These are phyloP conservation scores for Geotrichum australiense DNA, from an alignment of 1,139 yeast species.

Conservation along the genomic window DNA sequence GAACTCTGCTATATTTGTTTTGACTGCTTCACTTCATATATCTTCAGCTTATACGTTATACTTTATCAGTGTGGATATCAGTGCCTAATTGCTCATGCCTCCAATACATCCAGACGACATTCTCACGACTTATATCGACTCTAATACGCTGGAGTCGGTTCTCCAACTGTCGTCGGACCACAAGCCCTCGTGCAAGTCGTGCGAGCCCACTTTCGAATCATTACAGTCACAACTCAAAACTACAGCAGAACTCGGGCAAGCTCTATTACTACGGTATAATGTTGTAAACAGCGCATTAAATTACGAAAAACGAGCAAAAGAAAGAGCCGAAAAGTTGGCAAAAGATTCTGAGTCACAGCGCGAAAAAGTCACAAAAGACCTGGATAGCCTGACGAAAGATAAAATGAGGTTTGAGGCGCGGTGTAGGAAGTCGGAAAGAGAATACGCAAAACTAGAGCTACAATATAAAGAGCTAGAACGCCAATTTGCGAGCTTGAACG, in stretches of 20 bases:
- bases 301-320: constrained; percentile 20
- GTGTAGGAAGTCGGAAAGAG: constrained; percentile 24
- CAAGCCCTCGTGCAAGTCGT: background rate
- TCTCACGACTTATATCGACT: constrained; percentile 2
- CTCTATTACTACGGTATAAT: constrained; percentile 23
- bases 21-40: too few relatives aligned
- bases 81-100: too few relatives aligned
- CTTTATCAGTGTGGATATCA: too few relatives aligned
- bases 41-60: too few relatives aligned
- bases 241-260: constrained; percentile 29
- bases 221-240: constrained; percentile 24
- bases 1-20: too few relatives aligned
- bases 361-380: constrained; percentile 18
- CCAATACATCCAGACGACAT: constrained; percentile 9
- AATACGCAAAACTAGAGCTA: constrained; percentile 22
- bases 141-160: background rate
- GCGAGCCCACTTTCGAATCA: constrained; percentile 14
- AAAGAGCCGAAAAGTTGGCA: constrained; percentile 1
- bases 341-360: constrained; percentile 19
- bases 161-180: background rate
- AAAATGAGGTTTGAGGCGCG: constrained; percentile 1
- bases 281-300: constrained; percentile 17
- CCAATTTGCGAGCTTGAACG: background rate
- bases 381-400: constrained; percentile 17
- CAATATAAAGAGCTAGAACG: constrained; percentile 24